Evolutionary conservation across 306 rosid species (phyloP), one percentile per base, ranked within the genome.

Genomic region (Castanopsis chinensis): DNA sequence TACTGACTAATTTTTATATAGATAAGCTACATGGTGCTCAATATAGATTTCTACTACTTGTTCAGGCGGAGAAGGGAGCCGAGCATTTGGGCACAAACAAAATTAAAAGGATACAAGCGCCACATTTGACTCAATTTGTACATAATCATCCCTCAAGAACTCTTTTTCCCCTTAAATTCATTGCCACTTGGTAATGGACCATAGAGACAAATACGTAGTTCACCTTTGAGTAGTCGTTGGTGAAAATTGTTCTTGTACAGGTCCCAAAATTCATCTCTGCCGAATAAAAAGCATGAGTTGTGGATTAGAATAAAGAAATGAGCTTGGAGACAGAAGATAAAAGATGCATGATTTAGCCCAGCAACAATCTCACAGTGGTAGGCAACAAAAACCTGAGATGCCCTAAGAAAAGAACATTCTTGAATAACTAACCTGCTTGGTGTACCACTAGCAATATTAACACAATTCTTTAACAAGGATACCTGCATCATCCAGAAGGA

Each of bases 231-330:
- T 75, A 94, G 74, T 3, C 81, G 84, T 53, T 79, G 89, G 82
- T 92, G 94, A 56, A 95, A 89, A 13, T 87, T 90, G 80, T 69
- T 86, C 88, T 86, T 90, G 90, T 92, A 92, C 69, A 92, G 56
- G 33, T 91, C 98, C 98, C 95, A 90, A 76, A 92, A 91, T 84
- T 95, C 99, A 86, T 90, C 96, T 5, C 99, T 94, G 93, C 85
- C 82, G 82, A n/a, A 65, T 20, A 17, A 81, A 63, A 74, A 49
- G 17, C 1, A 17, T 17, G 49, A 65, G 45, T 30, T 41, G 19
- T 30, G 68, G 41, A 6, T 35, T 35, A 35, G 9, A 1, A 32
- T 0, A 49, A 32, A 32, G 5, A 32, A 57, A 60, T 18, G 21
- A 57, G 6, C 71, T 32, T 12, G 32, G 32, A 65, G 49, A 65